A percentile compares a stretch with the other conserved stretches of the same genome.
Evolutionary conservation across 768 basidiomycete species (phyloP).

Genomic region (Gelatoporia subvermispora): DNA sequence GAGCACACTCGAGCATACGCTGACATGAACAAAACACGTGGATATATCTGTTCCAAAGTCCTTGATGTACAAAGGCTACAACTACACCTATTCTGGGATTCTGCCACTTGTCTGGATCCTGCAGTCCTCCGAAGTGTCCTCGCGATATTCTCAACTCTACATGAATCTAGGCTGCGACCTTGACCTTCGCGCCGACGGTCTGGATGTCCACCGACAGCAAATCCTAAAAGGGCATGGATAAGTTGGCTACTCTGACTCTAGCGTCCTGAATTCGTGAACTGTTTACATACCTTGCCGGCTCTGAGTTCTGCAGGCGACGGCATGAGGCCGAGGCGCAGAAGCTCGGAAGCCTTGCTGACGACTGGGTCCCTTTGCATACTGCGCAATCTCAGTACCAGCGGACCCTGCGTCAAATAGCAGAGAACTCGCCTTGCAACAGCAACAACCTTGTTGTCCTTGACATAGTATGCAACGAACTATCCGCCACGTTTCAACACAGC

Average conservation of each 20-base stretch:
- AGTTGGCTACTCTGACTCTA: neutral
- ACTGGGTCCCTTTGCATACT: constrained; percentile 84
- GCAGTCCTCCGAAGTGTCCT: neutral
- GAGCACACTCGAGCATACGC: no score
- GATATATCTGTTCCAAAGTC: no score
- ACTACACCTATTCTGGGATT: neutral
- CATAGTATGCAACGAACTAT: constrained; percentile 80
- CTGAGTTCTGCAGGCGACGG: constrained; percentile 69
- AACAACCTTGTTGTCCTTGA: constrained; percentile 55
- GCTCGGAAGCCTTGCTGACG: constrained; percentile 71
- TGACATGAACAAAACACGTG: no score
- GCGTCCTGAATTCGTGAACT: no score
- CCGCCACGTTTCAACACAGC: neutral
- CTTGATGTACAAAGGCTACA: neutral
- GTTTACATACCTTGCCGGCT: constrained; percentile 57
- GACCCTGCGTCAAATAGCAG: neutral
- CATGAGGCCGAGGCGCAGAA: constrained; percentile 77
- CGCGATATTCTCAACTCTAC: neutral
- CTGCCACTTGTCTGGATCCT: neutral
- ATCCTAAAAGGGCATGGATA: constrained; percentile 13
- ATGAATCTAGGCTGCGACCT: constrained; percentile 6
- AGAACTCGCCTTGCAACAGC: constrained; percentile 66
- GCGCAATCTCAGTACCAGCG: neutral
- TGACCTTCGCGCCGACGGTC: constrained; percentile 17
- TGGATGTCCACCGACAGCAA: constrained; percentile 28